Evolutionary conservation across 179 eudicot genomes (phyloP), one percentile per base, ranked within the genome.

Genomic region (Carnegiea gigantea): DNA sequence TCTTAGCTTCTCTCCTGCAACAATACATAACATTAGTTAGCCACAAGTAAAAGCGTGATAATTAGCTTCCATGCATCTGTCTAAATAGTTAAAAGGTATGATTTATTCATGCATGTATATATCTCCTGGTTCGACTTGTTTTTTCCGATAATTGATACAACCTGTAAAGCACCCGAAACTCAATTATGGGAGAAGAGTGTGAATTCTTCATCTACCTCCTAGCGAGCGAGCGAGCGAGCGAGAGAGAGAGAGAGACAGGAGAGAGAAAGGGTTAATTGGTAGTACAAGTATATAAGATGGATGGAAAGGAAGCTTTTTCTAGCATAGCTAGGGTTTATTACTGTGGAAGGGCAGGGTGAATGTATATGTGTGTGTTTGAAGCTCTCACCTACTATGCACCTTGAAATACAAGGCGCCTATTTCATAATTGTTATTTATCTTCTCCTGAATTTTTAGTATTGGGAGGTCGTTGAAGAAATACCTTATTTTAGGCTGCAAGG

Each of bases 381-480:
- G 89, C 86, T 88, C 89, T 88, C 88, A 92, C 92, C 95, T 83
- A 92, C 88, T 87, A 86, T 87, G 86, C 85, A 79, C 82, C 93
- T 89, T 92, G 75, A 80, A 18, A 76, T 83, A 86, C 88, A 92
- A 82, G 92, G 72, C 84, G 70, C 65, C 57, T 18, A 24, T 54
- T 62, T 75, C 38, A 82, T 65, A 82, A 85, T 82, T 57, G 75
- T 20, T 78, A 74, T 40, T 44, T 75, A 11, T 40, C 0, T 17
- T 74, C 11, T 21, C 6, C 11, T 17, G 40, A 6, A 0, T 73
- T 28, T 36, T 36, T 70, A 79, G 65, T 36, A 70, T 49, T 76
- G 77, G 80, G 77, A 84, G 78, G 83, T 80, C 60, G 30, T 77
- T 73, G 64, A 84, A 77, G 83, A 80, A 77, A 79, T 33, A 79